phyloP scores from a whole-genome alignment of 495 filamentous ascomycete species.

The Xylaria longipes region DNA sequence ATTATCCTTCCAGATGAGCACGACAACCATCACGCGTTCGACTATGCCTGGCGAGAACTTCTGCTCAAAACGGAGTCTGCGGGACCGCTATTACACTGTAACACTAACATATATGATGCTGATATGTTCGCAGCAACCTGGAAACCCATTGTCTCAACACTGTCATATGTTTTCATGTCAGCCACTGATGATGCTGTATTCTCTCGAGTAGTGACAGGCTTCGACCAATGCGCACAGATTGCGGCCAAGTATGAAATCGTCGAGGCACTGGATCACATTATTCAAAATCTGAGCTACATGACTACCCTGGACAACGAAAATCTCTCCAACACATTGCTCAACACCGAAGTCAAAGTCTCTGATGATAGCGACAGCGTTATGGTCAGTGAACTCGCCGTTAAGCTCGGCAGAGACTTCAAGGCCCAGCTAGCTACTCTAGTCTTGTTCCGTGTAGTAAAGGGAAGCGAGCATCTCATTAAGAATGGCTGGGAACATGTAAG shows the following conservation, averaged over 20 bases:
- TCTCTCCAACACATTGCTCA: slow-evolving; percentile 82
- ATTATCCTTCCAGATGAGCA: slow-evolving; percentile 98
- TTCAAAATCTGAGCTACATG: slow-evolving; percentile 88
- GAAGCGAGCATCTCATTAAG: slow-evolving; percentile 77
- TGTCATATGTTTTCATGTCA: slow-evolving; percentile 99
- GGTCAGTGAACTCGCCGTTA: slow-evolving; percentile 98
- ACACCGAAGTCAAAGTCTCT: slow-evolving; percentile 93
- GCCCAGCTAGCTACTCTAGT: slow-evolving; percentile 94
- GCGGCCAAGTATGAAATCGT: slow-evolving; percentile 83
- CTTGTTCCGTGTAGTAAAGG: slow-evolving; percentile 85
- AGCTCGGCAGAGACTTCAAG: slow-evolving; percentile 92
- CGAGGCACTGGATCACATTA: slow-evolving; percentile 88
- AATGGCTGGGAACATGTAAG: slow-evolving; percentile 86
- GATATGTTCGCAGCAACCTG: slow-evolving; percentile 98
- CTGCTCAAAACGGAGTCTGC: slow-evolving; percentile 82
- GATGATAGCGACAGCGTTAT: slow-evolving; percentile 94
- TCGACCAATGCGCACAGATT: slow-evolving; percentile 95
- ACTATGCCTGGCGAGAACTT: slow-evolving; percentile 96
- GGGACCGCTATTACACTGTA: slow-evolving; percentile 75
- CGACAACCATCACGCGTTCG: slow-evolving; percentile 93
- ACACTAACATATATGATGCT: slow-evolving; percentile 94
- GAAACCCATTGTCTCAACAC: slow-evolving; percentile 90
- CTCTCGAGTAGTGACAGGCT: slow-evolving; percentile 88
- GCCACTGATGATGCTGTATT: slow-evolving; percentile 98
- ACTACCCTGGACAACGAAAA: slow-evolving; percentile 78